Conservation (phyloP, 192 early-diverging fungal genomes). For the Pilaira anomala region DNA sequence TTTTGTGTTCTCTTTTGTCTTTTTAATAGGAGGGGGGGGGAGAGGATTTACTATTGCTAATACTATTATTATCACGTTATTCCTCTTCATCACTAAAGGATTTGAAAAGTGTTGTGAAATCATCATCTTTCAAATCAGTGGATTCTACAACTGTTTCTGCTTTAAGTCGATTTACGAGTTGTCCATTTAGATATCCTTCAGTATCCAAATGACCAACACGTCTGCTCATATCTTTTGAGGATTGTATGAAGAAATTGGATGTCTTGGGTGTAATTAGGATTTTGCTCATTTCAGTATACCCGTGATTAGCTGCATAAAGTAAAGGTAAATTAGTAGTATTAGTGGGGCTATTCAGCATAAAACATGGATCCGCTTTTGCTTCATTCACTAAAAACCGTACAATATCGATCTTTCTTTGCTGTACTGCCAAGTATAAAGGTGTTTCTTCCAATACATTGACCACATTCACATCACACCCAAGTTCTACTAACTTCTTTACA, state of each 20-base stretch:
- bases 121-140: not conserved
- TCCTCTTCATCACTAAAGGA: slow-evolving; percentile 29
- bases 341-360: not conserved
- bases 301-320: slow-evolving; percentile 39
- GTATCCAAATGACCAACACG: slow-evolving; percentile 3
- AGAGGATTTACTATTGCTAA: not conserved
- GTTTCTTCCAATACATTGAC: slow-evolving; percentile 36
- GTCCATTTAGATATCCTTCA: not conserved
- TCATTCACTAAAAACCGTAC: slow-evolving; percentile 29
- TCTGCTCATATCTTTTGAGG: slow-evolving; percentile 21
- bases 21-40: no score
- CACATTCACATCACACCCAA: slow-evolving; percentile 25
- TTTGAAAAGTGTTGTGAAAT: slow-evolving; percentile 16
- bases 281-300: slow-evolving; percentile 34
- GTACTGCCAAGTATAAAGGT: slow-evolving; percentile 33
- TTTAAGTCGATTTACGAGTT: not conserved
- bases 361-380: slow-evolving; percentile 33
- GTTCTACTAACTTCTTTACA: slow-evolving; percentile 24
- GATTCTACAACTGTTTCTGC: not conserved
- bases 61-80: not conserved
- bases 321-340: slow-evolving; percentile 29
- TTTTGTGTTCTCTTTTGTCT: slow-evolving; percentile 1
- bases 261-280: slow-evolving; percentile 29
- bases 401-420: slow-evolving; percentile 40
- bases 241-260: slow-evolving; percentile 26